These are phyloP conservation scores for Ceratobasidium sp. DNA, from an alignment of 1,284 basidiomycete species.

Conservation along the genomic window DNA sequence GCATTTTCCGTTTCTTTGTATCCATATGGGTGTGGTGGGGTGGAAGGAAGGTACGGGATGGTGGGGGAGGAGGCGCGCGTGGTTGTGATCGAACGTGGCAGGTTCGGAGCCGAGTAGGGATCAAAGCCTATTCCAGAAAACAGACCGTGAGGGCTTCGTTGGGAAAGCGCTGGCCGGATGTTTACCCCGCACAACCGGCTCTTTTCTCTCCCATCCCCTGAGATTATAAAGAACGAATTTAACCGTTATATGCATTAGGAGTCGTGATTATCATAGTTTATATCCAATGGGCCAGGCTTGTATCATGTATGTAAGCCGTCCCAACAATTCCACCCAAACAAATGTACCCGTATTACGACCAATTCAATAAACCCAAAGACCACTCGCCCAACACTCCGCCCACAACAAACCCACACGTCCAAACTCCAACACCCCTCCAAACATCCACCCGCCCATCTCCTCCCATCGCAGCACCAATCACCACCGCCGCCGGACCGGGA, in stretches of 20 bases:
- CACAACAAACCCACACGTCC: slow-evolving; percentile 13
- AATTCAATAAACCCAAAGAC: not conserved
- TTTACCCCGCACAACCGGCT: no score
- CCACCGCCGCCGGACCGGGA: slow-evolving; percentile 14
- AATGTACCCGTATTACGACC: no score
- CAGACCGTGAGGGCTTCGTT: no score
- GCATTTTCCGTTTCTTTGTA: slow-evolving; percentile 12
- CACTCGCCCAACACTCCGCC: slow-evolving; percentile 5
- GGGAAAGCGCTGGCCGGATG: no score
- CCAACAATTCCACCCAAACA: no score
- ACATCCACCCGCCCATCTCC: not conserved
- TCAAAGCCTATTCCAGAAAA: no score
- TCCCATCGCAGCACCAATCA: slow-evolving; percentile 9
- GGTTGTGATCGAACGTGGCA: not conserved
- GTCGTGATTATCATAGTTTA: no score
- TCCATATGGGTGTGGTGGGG: slow-evolving; percentile 9
- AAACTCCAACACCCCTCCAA: slow-evolving; percentile 6
- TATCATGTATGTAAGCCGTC: no score
- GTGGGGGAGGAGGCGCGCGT: not conserved
- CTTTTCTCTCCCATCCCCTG: no score
- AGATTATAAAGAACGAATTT: no score
- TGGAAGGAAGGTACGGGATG: not conserved
- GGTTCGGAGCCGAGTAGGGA: not conserved
- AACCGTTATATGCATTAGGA: no score
- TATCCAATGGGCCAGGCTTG: no score